Percentiles rank a stretch among this genome's conserved stretches.
These are phyloP conservation scores for Gypsophila paniculata DNA, from an alignment of 179 eudicot genomes.

Conservation along the genomic window DNA sequence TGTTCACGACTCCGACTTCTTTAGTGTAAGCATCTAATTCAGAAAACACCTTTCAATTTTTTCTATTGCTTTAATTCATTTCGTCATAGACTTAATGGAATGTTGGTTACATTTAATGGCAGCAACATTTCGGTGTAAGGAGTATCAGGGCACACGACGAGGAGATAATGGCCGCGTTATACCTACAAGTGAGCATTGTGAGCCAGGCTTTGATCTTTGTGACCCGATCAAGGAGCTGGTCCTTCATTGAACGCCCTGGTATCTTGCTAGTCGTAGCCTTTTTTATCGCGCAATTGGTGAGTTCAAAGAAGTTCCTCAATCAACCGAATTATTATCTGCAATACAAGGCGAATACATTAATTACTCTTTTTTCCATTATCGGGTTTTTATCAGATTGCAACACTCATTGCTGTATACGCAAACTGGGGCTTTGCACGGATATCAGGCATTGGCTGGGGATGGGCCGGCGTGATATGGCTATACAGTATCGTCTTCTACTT, in stretches of 20 bases:
- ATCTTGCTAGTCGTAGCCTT: conserved; percentile 58
- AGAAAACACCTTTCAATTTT: background rate
- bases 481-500: conserved; percentile 56
- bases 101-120: conserved; percentile 18
- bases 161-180: conserved; percentile 67
- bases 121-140: conserved; percentile 61
- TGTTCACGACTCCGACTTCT: conserved; percentile 55
- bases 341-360: background rate
- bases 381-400: conserved; percentile 51
- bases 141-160: conserved; percentile 32
- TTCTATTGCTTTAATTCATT: background rate
- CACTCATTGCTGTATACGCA: conserved; percentile 72
- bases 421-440: conserved; percentile 65
- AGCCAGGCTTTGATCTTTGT: conserved; percentile 92
- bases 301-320: conserved; percentile 7
- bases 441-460: conserved; percentile 80
- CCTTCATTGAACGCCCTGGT: conserved; percentile 78
- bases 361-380: background rate
- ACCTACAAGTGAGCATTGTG: conserved; percentile 83
- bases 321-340: background rate
- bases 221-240: conserved; percentile 80
- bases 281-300: conserved; percentile 68
- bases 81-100: background rate
- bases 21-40: conserved; percentile 41
- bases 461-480: conserved; percentile 87